These are phyloP conservation scores for Globisporangium sylvaticum DNA, from an alignment of 352 stramenopile species.

Conservation along the genomic window DNA sequence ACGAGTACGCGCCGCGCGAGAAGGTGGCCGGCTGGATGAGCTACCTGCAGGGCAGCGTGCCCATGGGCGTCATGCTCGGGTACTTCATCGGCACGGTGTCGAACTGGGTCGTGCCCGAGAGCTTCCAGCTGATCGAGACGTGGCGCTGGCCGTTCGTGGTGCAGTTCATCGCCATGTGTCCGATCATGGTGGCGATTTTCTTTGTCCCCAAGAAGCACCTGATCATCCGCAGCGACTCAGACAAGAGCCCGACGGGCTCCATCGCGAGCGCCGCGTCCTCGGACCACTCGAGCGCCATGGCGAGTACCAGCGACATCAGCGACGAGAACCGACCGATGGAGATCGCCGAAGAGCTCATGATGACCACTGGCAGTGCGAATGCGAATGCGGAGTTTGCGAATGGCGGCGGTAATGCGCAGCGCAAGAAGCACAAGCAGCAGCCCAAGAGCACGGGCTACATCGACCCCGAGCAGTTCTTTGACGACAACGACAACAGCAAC, in stretches of 20 bases:
- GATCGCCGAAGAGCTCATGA: constrained; percentile 20
- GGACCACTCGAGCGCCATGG: constrained; percentile 36
- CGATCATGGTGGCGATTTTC: constrained; percentile 76
- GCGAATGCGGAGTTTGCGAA: neutral
- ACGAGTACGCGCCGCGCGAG: constrained; percentile 74
- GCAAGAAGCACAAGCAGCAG: constrained; percentile 7
- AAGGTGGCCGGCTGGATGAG: constrained; percentile 83
- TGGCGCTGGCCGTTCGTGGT: constrained; percentile 85
- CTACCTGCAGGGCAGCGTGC: constrained; percentile 77
- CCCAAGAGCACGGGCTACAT: constrained; percentile 12
- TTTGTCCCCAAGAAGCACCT: constrained; percentile 80
- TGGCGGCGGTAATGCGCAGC: neutral
- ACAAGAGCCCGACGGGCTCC: constrained; percentile 40
- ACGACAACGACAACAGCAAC: constrained; percentile 5
- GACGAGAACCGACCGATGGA: constrained; percentile 48
- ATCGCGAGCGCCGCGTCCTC: constrained; percentile 27
- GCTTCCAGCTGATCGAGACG: constrained; percentile 57
- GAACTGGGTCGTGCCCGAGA: constrained; percentile 76
- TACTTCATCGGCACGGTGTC: constrained; percentile 81
- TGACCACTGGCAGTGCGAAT: neutral
- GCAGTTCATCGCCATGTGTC: constrained; percentile 72
- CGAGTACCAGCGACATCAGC: constrained; percentile 20
- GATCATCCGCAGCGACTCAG: constrained; percentile 56
- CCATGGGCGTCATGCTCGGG: constrained; percentile 83
- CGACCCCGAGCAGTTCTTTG: neutral